Evolutionary conservation across 1,284 basidiomycete species (phyloP).

Genomic region (Irpex rosettiformis): DNA sequence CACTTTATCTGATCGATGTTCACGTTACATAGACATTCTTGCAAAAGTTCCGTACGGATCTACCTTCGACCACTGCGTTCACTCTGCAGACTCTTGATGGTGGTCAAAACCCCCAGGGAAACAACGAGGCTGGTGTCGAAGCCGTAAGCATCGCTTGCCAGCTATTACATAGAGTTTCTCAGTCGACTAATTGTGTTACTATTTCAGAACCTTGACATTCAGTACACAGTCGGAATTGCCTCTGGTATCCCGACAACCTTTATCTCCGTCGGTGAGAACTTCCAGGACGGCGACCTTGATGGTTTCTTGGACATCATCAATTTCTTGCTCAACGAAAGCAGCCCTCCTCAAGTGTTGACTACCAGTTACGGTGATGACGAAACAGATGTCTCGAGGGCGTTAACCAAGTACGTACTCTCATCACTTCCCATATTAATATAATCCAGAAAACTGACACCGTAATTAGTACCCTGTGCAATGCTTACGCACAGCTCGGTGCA

Average conservation of each 20-base stretch:
- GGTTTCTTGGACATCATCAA: slow-evolving; percentile 26
- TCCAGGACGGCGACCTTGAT: slow-evolving; percentile 21
- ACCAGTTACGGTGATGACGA: slow-evolving; percentile 34
- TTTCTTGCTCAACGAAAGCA: slow-evolving; percentile 29
- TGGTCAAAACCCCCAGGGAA: slow-evolving; percentile 39
- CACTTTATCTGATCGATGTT: not conserved
- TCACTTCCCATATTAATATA: slow-evolving; percentile 35
- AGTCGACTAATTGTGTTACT: too few species aligned
- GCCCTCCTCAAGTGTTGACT: slow-evolving; percentile 45
- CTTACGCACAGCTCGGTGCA: slow-evolving; percentile 59
- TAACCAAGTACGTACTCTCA: slow-evolving; percentile 57
- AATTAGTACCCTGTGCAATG: slow-evolving; percentile 40
- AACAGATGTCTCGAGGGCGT: slow-evolving; percentile 26
- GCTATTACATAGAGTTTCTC: too few species aligned
- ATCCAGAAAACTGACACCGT: not conserved
- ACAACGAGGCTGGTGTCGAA: slow-evolving; percentile 35
- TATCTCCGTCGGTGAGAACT: slow-evolving; percentile 41
- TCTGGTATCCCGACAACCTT: slow-evolving; percentile 29
- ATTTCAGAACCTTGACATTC: slow-evolving; percentile 53
- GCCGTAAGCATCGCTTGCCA: slow-evolving; percentile 45
- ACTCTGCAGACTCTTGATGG: slow-evolving; percentile 44
- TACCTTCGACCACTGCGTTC: slow-evolving; percentile 29
- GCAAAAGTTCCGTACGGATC: slow-evolving; percentile 28
- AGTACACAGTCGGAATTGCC: slow-evolving; percentile 55
- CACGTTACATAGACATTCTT: slow-evolving; percentile 22